Conservation (phyloP, 495 filamentous ascomycete genomes). For the Lophiotrema nucula region DNA sequence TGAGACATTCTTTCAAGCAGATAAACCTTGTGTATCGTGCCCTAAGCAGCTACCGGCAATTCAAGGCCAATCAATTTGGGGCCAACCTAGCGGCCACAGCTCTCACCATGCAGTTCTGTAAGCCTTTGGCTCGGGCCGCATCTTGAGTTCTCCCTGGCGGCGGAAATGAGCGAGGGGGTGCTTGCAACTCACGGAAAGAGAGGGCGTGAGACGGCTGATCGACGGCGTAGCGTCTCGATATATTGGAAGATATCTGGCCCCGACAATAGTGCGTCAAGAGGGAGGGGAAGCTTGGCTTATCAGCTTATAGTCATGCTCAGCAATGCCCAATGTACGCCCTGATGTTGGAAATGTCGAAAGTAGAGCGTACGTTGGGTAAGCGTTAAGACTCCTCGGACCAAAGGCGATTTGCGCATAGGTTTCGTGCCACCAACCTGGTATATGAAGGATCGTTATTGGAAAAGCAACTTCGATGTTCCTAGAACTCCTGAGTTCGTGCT, state of each 20-base stretch:
- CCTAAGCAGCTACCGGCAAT: no score
- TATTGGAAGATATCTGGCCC: not conserved
- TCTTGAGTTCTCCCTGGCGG: no score
- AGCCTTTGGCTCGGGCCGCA: constrained; percentile 16
- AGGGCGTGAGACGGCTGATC: constrained; percentile 16
- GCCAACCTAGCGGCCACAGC: no score
- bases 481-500: constrained; percentile 2
- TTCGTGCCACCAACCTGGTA: constrained; percentile 18
- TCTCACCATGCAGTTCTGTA: not conserved
- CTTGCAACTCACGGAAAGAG: constrained; percentile 2
- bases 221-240: constrained; percentile 10
- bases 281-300: constrained; percentile 1
- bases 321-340: not conserved
- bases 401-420: constrained; percentile 1
- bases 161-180: no score
- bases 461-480: constrained; percentile 5
- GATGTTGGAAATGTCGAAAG: not conserved
- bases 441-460: constrained; percentile 4
- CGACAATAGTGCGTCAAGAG: not conserved
- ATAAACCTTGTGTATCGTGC: no score
- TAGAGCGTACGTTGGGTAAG: not conserved
- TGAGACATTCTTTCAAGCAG: no score
- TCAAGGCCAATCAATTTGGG: no score
- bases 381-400: not conserved
- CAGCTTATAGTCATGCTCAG: not conserved